These are phyloP conservation scores for Aureobasidium namibiae DNA, from an alignment of 2,329 filamentous ascomycete species.

Conservation along the genomic window DNA sequence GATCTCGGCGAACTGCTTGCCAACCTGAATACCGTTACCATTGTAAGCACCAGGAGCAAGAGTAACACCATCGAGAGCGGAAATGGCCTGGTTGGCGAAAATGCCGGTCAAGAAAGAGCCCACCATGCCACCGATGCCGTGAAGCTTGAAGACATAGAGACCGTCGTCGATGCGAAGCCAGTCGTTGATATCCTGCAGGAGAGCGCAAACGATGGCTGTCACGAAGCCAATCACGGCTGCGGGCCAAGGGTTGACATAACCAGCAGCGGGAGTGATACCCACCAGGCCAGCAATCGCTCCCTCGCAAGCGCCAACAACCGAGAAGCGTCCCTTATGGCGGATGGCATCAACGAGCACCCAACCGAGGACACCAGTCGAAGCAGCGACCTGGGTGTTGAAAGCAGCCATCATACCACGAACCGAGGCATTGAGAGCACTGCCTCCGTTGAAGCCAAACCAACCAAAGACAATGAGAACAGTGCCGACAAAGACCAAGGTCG, in stretches of 20 bases:
- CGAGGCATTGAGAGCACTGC: slow-evolving; percentile 45
- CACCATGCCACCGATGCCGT: slow-evolving; percentile 50
- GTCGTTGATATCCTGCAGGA: slow-evolving; percentile 43
- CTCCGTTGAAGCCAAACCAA: slow-evolving; percentile 53
- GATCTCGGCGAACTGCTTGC: slow-evolving; percentile 49
- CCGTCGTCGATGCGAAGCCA: slow-evolving; percentile 50
- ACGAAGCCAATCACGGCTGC: slow-evolving; percentile 50
- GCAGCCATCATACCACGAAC: slow-evolving; percentile 47
- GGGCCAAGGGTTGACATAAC: slow-evolving; percentile 44
- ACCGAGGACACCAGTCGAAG: slow-evolving; percentile 45
- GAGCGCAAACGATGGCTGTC: slow-evolving; percentile 43
- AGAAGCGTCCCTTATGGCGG: slow-evolving; percentile 44
- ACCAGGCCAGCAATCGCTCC: slow-evolving; percentile 52
- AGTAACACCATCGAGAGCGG: slow-evolving; percentile 42
- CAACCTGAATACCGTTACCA: slow-evolving; percentile 48
- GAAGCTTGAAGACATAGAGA: slow-evolving; percentile 53
- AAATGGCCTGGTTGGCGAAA: slow-evolving; percentile 43
- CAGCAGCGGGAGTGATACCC: slow-evolving; percentile 29
- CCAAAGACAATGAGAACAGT: slow-evolving; percentile 38
- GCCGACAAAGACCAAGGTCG: slow-evolving; percentile 55
- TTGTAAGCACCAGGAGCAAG: slow-evolving; percentile 44
- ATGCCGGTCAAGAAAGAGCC: slow-evolving; percentile 52
- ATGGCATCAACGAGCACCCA: slow-evolving; percentile 48
- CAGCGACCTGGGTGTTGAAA: slow-evolving; percentile 52
- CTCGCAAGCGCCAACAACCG: slow-evolving; percentile 48